Evolutionary conservation across 2,329 filamentous ascomycete genomes (phyloP).

Genomic region (Ascochyta fabae): DNA sequence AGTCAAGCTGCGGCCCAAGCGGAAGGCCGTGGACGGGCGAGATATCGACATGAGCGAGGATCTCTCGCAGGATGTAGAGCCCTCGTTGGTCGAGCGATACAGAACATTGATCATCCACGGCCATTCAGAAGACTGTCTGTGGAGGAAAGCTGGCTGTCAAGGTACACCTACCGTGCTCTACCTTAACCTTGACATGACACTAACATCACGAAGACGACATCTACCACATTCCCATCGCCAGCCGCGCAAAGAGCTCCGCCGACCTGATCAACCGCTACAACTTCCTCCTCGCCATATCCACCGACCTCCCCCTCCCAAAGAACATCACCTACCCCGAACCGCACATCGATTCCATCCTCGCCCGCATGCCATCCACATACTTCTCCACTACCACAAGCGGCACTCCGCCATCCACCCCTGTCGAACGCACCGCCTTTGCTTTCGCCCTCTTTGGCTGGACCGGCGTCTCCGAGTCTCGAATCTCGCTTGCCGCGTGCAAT

Average conservation of each 20-base stretch:
- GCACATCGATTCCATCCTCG: slow-evolving; percentile 32
- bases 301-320: slow-evolving; percentile 42
- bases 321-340: slow-evolving; percentile 45
- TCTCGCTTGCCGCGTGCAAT: slow-evolving; percentile 78
- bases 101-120: slow-evolving; percentile 72
- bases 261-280: slow-evolving; percentile 51
- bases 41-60: slow-evolving; percentile 61
- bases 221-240: slow-evolving; percentile 61
- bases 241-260: slow-evolving; percentile 44
- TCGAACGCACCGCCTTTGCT: slow-evolving; percentile 37
- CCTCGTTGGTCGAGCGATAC: slow-evolving; percentile 79
- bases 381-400: slow-evolving; percentile 24
- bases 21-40: slow-evolving; percentile 51
- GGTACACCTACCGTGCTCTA: slow-evolving; percentile 57
- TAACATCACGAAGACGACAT: slow-evolving; percentile 61
- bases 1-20: slow-evolving; percentile 70
- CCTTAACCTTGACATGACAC: slow-evolving; percentile 1
- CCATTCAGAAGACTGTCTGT: slow-evolving; percentile 83
- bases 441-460: slow-evolving; percentile 57
- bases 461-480: slow-evolving; percentile 65
- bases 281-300: slow-evolving; percentile 44
- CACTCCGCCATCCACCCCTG: slow-evolving; percentile 25
- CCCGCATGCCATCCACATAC: slow-evolving; percentile 30
- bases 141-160: slow-evolving; percentile 87
- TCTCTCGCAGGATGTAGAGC: slow-evolving; percentile 56